Evolutionary conservation across 1,284 basidiomycete genomes (phyloP), one percentile per base, ranked within the genome.

Genomic region (Ustilago crameri): DNA sequence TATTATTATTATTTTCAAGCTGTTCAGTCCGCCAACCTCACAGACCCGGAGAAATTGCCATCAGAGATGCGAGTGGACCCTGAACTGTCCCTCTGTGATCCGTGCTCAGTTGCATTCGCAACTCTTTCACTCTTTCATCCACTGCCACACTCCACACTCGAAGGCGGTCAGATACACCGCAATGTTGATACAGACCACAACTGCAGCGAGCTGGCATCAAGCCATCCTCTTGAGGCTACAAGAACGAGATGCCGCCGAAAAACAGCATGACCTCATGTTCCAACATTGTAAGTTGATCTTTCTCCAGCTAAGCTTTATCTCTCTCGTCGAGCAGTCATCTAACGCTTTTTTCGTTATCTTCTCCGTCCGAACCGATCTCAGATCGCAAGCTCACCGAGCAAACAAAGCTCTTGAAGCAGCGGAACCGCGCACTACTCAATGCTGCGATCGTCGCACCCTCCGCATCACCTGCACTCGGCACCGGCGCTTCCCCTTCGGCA

Each of bases 221-320:
- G 60, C 68, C 41, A 73, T 80, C 43, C 59, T 63, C 20, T 43
- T 67, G 12, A 63, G 78, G 15, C 58, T 80, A 14, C 68, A 74
- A 41, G 76, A 78, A 51, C 51, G 78, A 12, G 76, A 80, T 56
- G 30, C 52, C 7, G 49, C 59, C 35, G 78, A 77, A 40, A 78
- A 78, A 49, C 63, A 61, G 48, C 64, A 76, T 34, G 74, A 77
- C 46, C 51, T 44, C 9, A 42, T 79, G n/a, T 63, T 64, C 32
- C 54, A 53, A 3, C 62, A 74, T 17, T 79, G 74, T 78, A 44
- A 54, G 76, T 68, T 17, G 5, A 34, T 50, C 35, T 27, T 27
- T 27, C 24, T 24, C 27, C 20, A 20, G 15, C 45, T 9, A 5
- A 20, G 12, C 30, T 47, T 9, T 3, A 14, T 5, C 8, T 15